phyloP scores from a whole-genome alignment of 371 early-diverging fungal species.

The Mortierella sp. region DNA sequence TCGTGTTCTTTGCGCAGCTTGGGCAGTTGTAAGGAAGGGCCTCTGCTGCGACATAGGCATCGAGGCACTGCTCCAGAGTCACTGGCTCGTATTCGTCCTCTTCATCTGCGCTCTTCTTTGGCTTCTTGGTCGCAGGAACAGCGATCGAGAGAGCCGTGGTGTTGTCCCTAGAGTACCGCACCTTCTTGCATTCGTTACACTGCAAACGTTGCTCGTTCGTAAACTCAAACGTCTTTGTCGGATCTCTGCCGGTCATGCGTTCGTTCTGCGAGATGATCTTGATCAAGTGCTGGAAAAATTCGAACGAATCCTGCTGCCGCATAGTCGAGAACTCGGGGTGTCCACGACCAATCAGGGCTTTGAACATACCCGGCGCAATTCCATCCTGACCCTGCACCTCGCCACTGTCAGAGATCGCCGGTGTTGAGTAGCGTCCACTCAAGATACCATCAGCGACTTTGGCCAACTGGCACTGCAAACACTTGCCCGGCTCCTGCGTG shows the following conservation, averaged over 20 bases:
- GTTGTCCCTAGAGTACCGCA: slow-evolving; percentile 76
- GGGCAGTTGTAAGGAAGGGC: slow-evolving; percentile 85
- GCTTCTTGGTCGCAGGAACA: slow-evolving; percentile 72
- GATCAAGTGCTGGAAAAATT: slow-evolving; percentile 87
- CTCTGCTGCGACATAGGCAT: slow-evolving; percentile 66
- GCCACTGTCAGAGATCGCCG: slow-evolving; percentile 59
- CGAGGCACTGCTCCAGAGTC: slow-evolving; percentile 81
- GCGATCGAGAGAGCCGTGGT: slow-evolving; percentile 77
- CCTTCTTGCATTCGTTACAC: slow-evolving; percentile 84
- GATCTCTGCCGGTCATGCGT: slow-evolving; percentile 69
- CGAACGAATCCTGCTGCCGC: slow-evolving; percentile 98
- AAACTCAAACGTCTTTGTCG: slow-evolving; percentile 84
- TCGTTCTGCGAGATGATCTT: slow-evolving; percentile 83
- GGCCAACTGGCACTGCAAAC: slow-evolving; percentile 89
- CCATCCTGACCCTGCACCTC: slow-evolving; percentile 68
- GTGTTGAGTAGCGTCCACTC: slow-evolving; percentile 87
- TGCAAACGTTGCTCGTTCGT: slow-evolving; percentile 84
- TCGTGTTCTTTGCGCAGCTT: slow-evolving; percentile 74
- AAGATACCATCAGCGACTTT: slow-evolving; percentile 92
- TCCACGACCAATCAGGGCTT: slow-evolving; percentile 86
- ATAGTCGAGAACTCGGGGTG: slow-evolving; percentile 95
- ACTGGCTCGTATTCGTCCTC: slow-evolving; percentile 70
- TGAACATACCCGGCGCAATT: slow-evolving; percentile 91
- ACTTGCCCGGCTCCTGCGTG: slow-evolving; percentile 71
- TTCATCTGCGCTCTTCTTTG: slow-evolving; percentile 22